phyloP scores from a whole-genome alignment of 768 basidiomycete species.

The Phallus indusiatus region DNA sequence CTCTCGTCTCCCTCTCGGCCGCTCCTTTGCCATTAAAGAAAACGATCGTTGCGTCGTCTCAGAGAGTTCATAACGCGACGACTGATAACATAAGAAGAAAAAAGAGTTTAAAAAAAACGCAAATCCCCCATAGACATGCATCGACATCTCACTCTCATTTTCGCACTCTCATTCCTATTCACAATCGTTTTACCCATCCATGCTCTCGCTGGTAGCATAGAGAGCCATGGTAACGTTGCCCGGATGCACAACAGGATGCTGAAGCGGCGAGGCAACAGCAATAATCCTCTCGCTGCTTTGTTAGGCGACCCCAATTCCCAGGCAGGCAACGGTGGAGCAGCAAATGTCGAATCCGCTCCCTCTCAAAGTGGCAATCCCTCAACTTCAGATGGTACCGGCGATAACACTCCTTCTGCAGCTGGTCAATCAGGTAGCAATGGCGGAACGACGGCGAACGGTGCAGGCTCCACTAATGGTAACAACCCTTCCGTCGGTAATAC shows the following conservation, averaged over 20 bases:
- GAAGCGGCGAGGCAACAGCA: conserved; percentile 44
- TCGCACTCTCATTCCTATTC: conserved; percentile 57
- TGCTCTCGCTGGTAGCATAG: conserved; percentile 30
- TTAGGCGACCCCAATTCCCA: background rate
- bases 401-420: no score
- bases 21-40: background rate
- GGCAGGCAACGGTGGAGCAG: conserved; percentile 1
- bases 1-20: background rate
- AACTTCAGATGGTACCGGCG: conserved; percentile 10
- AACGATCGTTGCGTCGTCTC: background rate
- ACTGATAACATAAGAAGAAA: background rate
- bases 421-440: no score
- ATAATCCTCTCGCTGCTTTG: conserved; percentile 12
- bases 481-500: background rate
- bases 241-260: conserved; percentile 52
- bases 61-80: background rate
- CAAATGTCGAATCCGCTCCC: background rate
- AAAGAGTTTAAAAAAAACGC: background rate
- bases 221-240: conserved; percentile 41
- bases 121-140: background rate
- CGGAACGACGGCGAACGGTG: conserved; percentile 3
- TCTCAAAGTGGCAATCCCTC: conserved; percentile 16
- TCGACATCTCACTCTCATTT: conserved; percentile 24
- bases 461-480: conserved; percentile 8
- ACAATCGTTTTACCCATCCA: conserved; percentile 43